Evolutionary conservation across 1,139 yeast genomes (phyloP).

Genomic region (Sugiyamaella novakii): DNA sequence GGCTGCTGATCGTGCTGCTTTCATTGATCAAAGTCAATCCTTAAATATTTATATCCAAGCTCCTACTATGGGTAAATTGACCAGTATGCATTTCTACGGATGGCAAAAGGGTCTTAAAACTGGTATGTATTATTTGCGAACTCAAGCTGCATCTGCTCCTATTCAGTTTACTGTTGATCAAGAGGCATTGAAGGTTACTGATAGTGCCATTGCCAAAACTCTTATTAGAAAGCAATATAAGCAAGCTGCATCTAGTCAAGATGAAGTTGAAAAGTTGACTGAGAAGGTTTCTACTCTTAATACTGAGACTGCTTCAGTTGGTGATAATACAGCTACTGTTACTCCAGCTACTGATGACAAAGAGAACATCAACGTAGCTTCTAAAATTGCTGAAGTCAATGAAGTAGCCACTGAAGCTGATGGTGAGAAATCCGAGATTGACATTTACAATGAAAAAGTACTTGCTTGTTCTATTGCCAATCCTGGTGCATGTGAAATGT

Average conservation of each 20-base stretch:
- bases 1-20: slow-evolving; percentile 95
- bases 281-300: slow-evolving; percentile 17
- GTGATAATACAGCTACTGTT: slow-evolving; percentile 22
- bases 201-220: slow-evolving; percentile 35
- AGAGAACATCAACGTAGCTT: slow-evolving; percentile 25
- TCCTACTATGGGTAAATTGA: slow-evolving; percentile 91
- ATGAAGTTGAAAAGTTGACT: slow-evolving; percentile 19
- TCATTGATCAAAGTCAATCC: slow-evolving; percentile 92
- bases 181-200: slow-evolving; percentile 47
- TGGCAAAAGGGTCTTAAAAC: slow-evolving; percentile 98
- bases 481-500: slow-evolving; percentile 98
- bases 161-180: slow-evolving; percentile 88
- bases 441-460: slow-evolving; percentile 89
- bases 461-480: slow-evolving; percentile 96
- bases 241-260: slow-evolving; percentile 15
- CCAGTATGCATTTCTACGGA: slow-evolving; percentile 97
- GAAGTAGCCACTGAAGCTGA: slow-evolving; percentile 26
- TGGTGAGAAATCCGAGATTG: slow-evolving; percentile 46
- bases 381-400: slow-evolving; percentile 18
- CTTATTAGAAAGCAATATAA: slow-evolving; percentile 43
- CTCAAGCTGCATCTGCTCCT: slow-evolving; percentile 94
- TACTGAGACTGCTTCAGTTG: slow-evolving; percentile 19
- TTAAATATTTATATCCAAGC: slow-evolving; percentile 81
- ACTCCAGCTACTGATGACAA: slow-evolving; percentile 20
- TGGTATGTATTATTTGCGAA: slow-evolving; percentile 95